Evolutionary conservation across 2,329 filamentous ascomycete species (phyloP).

Genomic region (Penicillium sp.): DNA sequence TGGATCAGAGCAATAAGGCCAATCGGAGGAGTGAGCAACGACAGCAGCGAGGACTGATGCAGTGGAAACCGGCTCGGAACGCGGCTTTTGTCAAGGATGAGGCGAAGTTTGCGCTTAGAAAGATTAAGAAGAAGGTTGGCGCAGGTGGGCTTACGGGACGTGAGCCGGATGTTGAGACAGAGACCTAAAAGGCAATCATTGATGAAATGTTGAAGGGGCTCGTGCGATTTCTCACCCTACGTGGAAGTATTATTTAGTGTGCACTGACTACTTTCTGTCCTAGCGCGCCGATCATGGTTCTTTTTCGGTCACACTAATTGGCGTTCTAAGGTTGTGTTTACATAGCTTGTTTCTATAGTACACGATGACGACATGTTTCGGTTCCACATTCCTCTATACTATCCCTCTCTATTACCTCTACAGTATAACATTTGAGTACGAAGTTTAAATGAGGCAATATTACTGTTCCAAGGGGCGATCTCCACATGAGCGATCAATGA

Average conservation of each 20-base stretch:
- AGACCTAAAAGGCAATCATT: conserved; percentile 37
- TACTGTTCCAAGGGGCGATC: neutral
- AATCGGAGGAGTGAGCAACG: conserved; percentile 63
- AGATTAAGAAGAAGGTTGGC: conserved; percentile 70
- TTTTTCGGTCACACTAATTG: neutral
- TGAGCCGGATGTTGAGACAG: conserved; percentile 85
- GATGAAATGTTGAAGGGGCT: neutral
- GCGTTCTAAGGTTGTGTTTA: neutral
- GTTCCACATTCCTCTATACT: neutral
- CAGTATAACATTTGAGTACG: neutral
- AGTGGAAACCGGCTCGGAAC: conserved; percentile 90
- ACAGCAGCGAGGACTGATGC: conserved; percentile 88
- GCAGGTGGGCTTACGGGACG: conserved; percentile 71
- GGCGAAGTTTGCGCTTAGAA: conserved; percentile 72
- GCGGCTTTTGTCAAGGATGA: conserved; percentile 85
- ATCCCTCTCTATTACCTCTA: neutral
- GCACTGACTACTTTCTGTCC: neutral
- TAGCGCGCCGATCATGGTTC: neutral
- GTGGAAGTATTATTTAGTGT: neutral
- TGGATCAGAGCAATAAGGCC: conserved; percentile 31
- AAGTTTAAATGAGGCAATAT: neutral
- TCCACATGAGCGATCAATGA: neutral
- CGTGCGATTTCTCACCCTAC: neutral
- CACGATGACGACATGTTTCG: neutral
- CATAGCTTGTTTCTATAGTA: neutral